These are phyloP conservation scores for Kwoniella shandongensis DNA, from an alignment of 768 basidiomycete species.

Conservation along the genomic window DNA sequence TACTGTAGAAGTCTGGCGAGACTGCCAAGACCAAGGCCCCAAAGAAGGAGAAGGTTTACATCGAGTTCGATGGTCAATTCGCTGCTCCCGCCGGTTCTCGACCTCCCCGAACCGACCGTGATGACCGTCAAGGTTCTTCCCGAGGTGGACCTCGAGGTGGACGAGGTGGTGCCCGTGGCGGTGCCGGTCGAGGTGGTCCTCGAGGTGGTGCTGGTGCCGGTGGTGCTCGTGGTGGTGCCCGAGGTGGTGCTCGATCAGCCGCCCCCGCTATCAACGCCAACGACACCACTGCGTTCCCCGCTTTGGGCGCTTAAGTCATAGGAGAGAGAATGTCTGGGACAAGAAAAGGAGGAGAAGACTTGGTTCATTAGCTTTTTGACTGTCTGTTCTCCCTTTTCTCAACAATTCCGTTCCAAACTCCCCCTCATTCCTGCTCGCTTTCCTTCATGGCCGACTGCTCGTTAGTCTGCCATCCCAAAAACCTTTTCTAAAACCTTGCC, in stretches of 20 bases:
- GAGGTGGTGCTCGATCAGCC: slow-evolving; percentile 54
- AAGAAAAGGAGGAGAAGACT: no score
- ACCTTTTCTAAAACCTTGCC: no score
- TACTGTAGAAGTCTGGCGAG: slow-evolving; percentile 35
- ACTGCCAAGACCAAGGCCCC: slow-evolving; percentile 40
- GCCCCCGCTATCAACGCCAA: slow-evolving; percentile 64
- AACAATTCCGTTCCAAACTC: no score
- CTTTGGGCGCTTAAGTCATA: slow-evolving; percentile 58
- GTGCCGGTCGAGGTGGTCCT: slow-evolving; percentile 56
- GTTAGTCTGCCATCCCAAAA: no score
- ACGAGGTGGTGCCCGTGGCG: slow-evolving; percentile 56
- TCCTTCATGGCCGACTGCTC: no score
- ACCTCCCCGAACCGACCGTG: slow-evolving; percentile 60
- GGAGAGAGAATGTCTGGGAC: no score
- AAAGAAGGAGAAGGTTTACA: slow-evolving; percentile 70
- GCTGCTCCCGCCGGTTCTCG: slow-evolving; percentile 65
- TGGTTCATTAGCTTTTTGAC: no score
- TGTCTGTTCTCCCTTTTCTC: no score
- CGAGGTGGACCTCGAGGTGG: slow-evolving; percentile 39
- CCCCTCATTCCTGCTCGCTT: no score
- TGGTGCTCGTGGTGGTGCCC: slow-evolving; percentile 54
- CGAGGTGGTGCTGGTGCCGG: slow-evolving; percentile 55
- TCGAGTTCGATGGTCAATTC: slow-evolving; percentile 89
- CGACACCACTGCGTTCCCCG: slow-evolving; percentile 86
- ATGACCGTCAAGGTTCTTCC: slow-evolving; percentile 52